Conservation (phyloP, 2,329 filamentous ascomycete species). For the Tolypocladium nubicola region DNA sequence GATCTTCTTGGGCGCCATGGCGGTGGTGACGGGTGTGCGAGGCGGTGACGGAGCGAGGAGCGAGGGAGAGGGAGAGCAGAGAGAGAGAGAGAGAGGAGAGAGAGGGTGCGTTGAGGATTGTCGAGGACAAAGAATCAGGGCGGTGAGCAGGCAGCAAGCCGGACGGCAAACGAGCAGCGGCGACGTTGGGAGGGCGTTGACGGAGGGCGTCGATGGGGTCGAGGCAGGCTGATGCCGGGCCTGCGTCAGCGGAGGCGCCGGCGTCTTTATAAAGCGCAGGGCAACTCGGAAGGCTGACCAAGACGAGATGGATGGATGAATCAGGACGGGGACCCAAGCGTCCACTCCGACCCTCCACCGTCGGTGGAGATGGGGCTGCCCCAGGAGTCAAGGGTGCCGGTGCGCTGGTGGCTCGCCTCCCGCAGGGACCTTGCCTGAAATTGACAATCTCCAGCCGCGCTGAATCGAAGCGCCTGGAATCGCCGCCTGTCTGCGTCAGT, state of each 20-base stretch:
- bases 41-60: neutral
- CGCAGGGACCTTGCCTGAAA: slow-evolving; percentile 1
- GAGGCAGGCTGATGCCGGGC: slow-evolving; percentile 2
- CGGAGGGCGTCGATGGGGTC: neutral
- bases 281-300: neutral
- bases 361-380: slow-evolving; percentile 1
- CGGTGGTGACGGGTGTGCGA: neutral
- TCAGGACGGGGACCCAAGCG: neutral
- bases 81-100: slow-evolving; percentile 6
- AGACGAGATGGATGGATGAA: neutral
- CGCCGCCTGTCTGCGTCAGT: neutral
- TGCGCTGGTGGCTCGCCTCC: neutral
- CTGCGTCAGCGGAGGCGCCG: slow-evolving; percentile 5
- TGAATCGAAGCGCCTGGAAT: slow-evolving; percentile 1
- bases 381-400: neutral
- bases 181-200: neutral
- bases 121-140: neutral
- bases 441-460: neutral
- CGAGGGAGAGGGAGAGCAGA: slow-evolving; percentile 2
- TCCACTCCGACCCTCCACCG: neutral
- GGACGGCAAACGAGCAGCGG: neutral
- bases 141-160: neutral
- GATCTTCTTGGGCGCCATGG: slow-evolving; percentile 64
- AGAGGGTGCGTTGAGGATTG: neutral
- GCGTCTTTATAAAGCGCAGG: slow-evolving; percentile 3